Percentiles rank a stretch among this genome's conserved stretches.
phyloP scores from a whole-genome alignment of 805 yeast genomes.

The Candida sanyiensis region DNA sequence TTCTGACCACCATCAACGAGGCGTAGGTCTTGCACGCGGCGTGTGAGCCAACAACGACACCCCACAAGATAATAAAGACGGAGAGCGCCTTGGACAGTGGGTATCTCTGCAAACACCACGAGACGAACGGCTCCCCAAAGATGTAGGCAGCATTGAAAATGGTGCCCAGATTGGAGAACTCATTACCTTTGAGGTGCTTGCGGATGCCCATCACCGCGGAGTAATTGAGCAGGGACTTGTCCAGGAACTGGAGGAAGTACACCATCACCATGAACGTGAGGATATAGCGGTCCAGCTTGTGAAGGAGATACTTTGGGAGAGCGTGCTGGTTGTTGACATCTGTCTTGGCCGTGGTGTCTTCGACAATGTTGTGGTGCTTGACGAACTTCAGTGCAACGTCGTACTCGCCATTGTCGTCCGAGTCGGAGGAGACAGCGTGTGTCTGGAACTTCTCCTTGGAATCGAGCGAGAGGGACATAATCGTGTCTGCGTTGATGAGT shows the following conservation, averaged over 20 bases:
- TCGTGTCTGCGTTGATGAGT: too few species aligned
- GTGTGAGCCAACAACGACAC: constrained; percentile 41
- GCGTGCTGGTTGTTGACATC: constrained; percentile 3
- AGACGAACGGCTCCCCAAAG: constrained; percentile 43
- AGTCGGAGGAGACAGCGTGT: neutral
- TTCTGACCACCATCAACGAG: constrained; percentile 45
- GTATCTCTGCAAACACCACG: constrained; percentile 40
- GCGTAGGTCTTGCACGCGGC: constrained; percentile 46
- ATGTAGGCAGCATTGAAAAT: constrained; percentile 49
- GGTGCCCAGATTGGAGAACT: constrained; percentile 46
- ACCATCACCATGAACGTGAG: constrained; percentile 36
- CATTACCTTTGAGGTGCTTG: constrained; percentile 38
- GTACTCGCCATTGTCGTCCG: constrained; percentile 2
- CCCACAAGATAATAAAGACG: constrained; percentile 44
- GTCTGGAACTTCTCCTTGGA: too few species aligned
- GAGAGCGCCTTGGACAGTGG: constrained; percentile 49
- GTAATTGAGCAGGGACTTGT: constrained; percentile 48
- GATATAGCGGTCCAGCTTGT: constrained; percentile 16
- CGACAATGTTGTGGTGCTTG: neutral
- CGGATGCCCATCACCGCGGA: constrained; percentile 63
- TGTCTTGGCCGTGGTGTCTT: neutral
- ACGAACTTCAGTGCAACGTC: constrained; percentile 9
- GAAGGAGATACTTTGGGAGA: constrained; percentile 4
- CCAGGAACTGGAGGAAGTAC: constrained; percentile 50
- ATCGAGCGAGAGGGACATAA: too few species aligned